phyloP scores from a whole-genome alignment of 352 stramenopile species.

The Phytophthora rubi region DNA sequence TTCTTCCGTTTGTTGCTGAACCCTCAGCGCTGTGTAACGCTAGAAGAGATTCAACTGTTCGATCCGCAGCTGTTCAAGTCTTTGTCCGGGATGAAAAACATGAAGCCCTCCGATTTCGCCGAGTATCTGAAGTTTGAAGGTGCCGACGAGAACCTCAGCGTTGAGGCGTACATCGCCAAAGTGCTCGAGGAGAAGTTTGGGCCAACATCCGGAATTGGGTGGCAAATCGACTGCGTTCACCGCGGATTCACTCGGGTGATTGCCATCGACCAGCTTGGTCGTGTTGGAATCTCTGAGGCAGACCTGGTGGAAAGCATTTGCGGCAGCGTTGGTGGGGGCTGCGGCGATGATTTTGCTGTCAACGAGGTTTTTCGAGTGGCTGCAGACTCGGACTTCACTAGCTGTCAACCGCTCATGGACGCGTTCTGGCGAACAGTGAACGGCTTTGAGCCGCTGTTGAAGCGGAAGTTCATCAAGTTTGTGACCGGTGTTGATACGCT shows the following conservation, averaged over 20 bases:
- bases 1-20: constrained; percentile 63
- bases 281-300: constrained; percentile 24
- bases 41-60: constrained; percentile 57
- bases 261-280: constrained; percentile 27
- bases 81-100: constrained; percentile 53
- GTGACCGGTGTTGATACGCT: constrained; percentile 75
- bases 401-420: constrained; percentile 42
- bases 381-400: constrained; percentile 62
- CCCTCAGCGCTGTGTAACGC: constrained; percentile 31
- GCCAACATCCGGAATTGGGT: constrained; percentile 43
- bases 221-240: constrained; percentile 57
- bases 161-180: constrained; percentile 57
- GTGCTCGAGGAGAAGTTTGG: constrained; percentile 62
- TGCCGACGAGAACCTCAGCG: constrained; percentile 33
- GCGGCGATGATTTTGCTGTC: constrained; percentile 47
- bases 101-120: constrained; percentile 56
- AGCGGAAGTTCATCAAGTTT: constrained; percentile 79
- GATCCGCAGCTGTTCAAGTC: constrained; percentile 53
- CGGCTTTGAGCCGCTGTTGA: constrained; percentile 51
- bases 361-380: constrained; percentile 60
- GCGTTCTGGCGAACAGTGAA: constrained; percentile 67
- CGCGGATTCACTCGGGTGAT: constrained; percentile 56
- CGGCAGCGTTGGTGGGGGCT: constrained; percentile 14
- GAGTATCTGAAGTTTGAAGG: constrained; percentile 68
- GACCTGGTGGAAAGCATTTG: constrained; percentile 55